phyloP scores from a whole-genome alignment of 352 stramenopile species.

The Hyaloperonospora brassicae region DNA sequence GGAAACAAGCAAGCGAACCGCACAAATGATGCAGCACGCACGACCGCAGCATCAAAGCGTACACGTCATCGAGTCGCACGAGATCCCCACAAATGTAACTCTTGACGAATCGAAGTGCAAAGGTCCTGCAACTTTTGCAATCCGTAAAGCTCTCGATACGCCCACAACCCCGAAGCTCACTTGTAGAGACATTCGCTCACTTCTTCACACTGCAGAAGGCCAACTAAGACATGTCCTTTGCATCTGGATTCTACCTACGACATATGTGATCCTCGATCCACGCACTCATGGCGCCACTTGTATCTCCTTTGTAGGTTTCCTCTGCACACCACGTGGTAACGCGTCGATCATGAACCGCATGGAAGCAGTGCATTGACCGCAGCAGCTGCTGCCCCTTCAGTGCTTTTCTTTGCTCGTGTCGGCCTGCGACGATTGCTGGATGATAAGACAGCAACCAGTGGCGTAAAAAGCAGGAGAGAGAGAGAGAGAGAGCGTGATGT shows the following conservation, averaged over 20 bases:
- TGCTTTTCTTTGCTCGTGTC: slow-evolving; percentile 43
- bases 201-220: slow-evolving; percentile 78
- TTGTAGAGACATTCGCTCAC: slow-evolving; percentile 5
- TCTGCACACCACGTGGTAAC: slow-evolving; percentile 43
- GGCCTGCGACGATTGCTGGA: too few species aligned
- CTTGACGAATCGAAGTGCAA: slow-evolving; percentile 49
- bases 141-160: not conserved
- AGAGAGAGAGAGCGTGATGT: too few species aligned
- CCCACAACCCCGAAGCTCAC: not conserved
- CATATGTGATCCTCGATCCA: slow-evolving; percentile 57
- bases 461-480: too few species aligned
- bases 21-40: slow-evolving; percentile 90
- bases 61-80: slow-evolving; percentile 98
- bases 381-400: slow-evolving; percentile 71
- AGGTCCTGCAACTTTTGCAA: slow-evolving; percentile 22
- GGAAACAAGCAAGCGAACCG: slow-evolving; percentile 87
- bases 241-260: slow-evolving; percentile 78
- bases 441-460: slow-evolving; percentile 71
- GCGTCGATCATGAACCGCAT: slow-evolving; percentile 89
- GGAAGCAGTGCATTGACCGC: slow-evolving; percentile 92
- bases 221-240: slow-evolving; percentile 67
- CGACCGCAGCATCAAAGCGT: slow-evolving; percentile 95
- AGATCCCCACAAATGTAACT: slow-evolving; percentile 77
- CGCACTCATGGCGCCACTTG: slow-evolving; percentile 11
- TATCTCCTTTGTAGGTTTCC: slow-evolving; percentile 13